Evolutionary conservation across 345 rosid genomes (phyloP), one percentile per base, ranked within the genome.

Genomic region (Sonneratia caseolaris): DNA sequence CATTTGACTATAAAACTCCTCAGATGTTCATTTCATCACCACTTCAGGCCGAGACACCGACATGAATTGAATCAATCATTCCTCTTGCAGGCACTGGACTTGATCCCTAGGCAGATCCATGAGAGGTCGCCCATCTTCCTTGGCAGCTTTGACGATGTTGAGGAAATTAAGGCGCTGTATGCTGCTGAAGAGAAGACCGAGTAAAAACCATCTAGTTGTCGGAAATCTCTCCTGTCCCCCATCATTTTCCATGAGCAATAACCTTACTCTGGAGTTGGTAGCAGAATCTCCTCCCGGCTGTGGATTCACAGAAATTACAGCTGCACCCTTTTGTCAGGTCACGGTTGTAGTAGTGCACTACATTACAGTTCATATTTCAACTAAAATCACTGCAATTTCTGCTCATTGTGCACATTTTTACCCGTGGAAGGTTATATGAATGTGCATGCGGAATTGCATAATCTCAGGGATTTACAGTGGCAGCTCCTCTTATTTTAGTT

Each of bases 71-170:
- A 51, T 11, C n/a, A 37, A 56, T 57, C 21, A 27, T 56, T 68
- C 11, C 3, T 51, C 40, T 42, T 59, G 80, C 84, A 92, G 98
- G 97, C 97, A 11, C 90, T 95, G 37, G 99, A 95, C 76, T 72
- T 92, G 78, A 83, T 82, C 68, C 97, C 98, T 0, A 65, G 74
- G 79, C 86, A 87, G 69, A 90, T 95, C 67, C 99, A 95, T 27
- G 94, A 92, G 71, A 83, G 98, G 15, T 90, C 94, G 71, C 97
- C 99, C 0, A 84, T 95, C 80, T 95, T 95, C 82, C 89, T 95
- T 3, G 97, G 99, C 75, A 95, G 98, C 88, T 86, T 82, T 24
- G 96, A 95, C 1, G 99, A 95, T 68, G 90, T 95, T 40, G 98
- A 95, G 76, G 97, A 92, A 78, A 90, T 95, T 77, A 95, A 92